Evolutionary conservation across 2,329 filamentous ascomycete genomes (phyloP), one percentile per base, ranked within the genome.

Genomic region (Exophiala mesophila): DNA sequence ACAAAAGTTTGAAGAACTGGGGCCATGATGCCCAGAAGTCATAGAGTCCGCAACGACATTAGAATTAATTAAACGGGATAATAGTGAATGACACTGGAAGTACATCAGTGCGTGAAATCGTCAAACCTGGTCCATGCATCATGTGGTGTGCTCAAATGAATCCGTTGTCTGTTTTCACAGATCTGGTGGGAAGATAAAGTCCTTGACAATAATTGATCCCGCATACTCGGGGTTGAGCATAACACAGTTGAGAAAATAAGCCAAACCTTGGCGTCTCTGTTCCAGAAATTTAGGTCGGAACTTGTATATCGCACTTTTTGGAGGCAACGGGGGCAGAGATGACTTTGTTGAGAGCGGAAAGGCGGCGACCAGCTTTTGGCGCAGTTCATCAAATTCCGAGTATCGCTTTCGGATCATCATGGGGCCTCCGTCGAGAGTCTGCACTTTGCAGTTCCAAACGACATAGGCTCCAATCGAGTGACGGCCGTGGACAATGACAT

Each of bases 231-330:
- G 90, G 63, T 96, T 96, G 20, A 96, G 69, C 53, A 97, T 68
- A 48, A 96, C 82, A 67, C 89, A 96, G 61, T 94, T 94, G 41
- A 98, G 69, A 61, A 97, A 98, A 61, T 97, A 95, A 60, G 87
- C 82, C 45, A 98, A 70, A 4, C 89, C 90, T 30, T 79, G 74
- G 54, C 87, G 80, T 57, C 92, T 76, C 59, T 83, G 82, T 63
- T 96, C 89, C 13, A 98, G 73, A 62, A 98, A 97, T 38, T 77
- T 78, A 8, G 86, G 82, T 38, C 85, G 76, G 59, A 96, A 95
- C 50, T 74, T 74, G 56, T 73, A 90, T 40, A 97, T 80, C 38
- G 94, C 72, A 60, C 87, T 94, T 68, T 98, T 98, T 23, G 88
- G 87, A 32, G 92, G 92, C 46, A 98, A 71, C 24, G 78, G 73